Base-by-base conservation (phyloP, 441 rosid species). In the Arabidopsis lyrata region DNA sequence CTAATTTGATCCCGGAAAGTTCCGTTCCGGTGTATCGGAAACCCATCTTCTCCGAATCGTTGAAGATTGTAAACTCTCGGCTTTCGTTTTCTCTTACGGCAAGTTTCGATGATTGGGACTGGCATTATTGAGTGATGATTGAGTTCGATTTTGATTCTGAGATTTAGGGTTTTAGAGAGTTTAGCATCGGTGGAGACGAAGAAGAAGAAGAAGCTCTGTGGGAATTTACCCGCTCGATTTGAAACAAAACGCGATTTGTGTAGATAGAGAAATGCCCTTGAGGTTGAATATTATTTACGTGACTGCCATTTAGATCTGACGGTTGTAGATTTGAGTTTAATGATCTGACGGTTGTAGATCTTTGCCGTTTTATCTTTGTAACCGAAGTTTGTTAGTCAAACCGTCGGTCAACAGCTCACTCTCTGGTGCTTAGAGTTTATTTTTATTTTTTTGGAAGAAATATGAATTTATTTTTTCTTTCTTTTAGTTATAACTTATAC, bases 1-100 rank as follows among this genome's bases (percentile, higher is more conserved):
- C 87, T 75, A 6, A 92, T 68, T 58, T 85, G 86, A 8, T 95
- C 95, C 0, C 91, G 81, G 63, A 95, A 95, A 1, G 78, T 58
- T 10, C 89, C 89, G 0, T 41, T 59, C 41, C 86, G 83, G 41
- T 31, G 41, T 14, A 83, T 70, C n/a, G 91, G 90, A 71, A 78
- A 70, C 8, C 82, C 90, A 0, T 84, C 76, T 44, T 87, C 83
- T 1, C 78, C 83, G 63, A 95, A 84, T 4, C 82, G 74, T 13
- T 82, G 85, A 7, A 90, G 82, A 42, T 72, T 67, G 24, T 55
- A 87, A 0, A 83, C 14, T 73, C 81, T 88, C 0, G 89, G 86
- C 78, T 75, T 78, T 72, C 88, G 68, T 82, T 88, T 92, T 49
- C 97, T 78, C 81, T 87, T 90, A 76, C 75, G 74, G 78, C 91